Evolutionary conservation across 352 stramenopile genomes (phyloP).

Genomic region (Pythium folliculosum): DNA sequence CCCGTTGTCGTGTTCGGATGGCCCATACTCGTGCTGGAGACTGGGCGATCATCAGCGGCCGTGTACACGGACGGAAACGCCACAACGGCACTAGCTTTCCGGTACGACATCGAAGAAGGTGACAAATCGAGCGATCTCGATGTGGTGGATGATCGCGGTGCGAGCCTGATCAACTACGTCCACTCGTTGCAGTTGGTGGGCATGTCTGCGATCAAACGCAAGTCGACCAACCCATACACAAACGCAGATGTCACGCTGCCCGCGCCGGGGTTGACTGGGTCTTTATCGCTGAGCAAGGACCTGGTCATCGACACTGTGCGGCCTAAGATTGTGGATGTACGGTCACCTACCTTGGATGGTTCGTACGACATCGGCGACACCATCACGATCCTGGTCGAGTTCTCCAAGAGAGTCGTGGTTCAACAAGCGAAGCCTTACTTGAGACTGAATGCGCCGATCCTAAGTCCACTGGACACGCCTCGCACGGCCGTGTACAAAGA

Average conservation of each 20-base stretch:
- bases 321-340: constrained; percentile 48
- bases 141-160: constrained; percentile 52
- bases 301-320: constrained; percentile 51
- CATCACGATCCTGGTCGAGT: constrained; percentile 54
- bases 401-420: constrained; percentile 56
- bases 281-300: constrained; percentile 42
- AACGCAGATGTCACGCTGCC: constrained; percentile 43
- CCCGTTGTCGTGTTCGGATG: constrained; percentile 60
- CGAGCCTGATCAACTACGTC: constrained; percentile 47
- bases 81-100: constrained; percentile 48
- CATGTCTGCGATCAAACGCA: constrained; percentile 47
- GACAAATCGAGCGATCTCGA: constrained; percentile 44
- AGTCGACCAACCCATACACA: constrained; percentile 47
- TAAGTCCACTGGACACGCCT: constrained; percentile 11
- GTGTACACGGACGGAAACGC: constrained; percentile 39
- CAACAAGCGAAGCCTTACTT: constrained; percentile 39
- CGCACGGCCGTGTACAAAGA: constrained; percentile 52
- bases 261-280: constrained; percentile 45
- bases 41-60: constrained; percentile 24
- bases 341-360: constrained; percentile 40
- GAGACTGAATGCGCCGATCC: constrained; percentile 47
- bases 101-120: constrained; percentile 44
- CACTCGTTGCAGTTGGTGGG: constrained; percentile 39
- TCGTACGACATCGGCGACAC: constrained; percentile 66
- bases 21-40: constrained; percentile 44